phyloP scores from a whole-genome alignment of 1,284 basidiomycete species.

The Mycena citricolor region DNA sequence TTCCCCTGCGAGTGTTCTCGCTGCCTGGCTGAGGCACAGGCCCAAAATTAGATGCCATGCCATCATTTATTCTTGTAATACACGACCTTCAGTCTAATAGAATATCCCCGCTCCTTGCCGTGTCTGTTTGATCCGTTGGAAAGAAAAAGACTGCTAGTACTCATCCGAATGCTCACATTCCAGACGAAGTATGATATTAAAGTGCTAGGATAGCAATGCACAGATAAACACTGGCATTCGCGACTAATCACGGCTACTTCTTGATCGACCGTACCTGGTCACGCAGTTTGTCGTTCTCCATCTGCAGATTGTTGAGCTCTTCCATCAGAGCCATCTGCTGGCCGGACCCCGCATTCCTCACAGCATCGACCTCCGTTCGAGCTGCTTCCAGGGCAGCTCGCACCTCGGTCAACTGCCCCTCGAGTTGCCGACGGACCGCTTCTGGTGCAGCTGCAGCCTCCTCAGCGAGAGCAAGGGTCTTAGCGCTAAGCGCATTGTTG shows the following conservation, averaged over 20 bases:
- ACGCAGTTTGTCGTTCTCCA: conserved; percentile 67
- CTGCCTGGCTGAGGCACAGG: conserved; percentile 59
- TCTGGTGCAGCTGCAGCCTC: conserved; percentile 68
- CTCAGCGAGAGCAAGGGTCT: conserved; percentile 70
- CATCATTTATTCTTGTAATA: no score
- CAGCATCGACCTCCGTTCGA: conserved; percentile 48
- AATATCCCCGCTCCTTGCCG: no score
- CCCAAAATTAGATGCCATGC: no score
- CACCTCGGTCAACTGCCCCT: conserved; percentile 45
- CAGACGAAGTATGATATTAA: no score
- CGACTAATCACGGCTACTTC: conserved; percentile 33
- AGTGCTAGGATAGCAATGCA: no score
- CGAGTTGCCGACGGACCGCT: conserved; percentile 55
- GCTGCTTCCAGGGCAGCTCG: conserved; percentile 37
- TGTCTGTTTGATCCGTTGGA: no score
- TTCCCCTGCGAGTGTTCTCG: conserved; percentile 71
- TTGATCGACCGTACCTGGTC: conserved; percentile 65
- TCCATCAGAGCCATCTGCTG: conserved; percentile 74
- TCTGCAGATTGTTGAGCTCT: conserved; percentile 76
- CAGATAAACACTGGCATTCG: no score
- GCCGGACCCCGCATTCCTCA: conserved; percentile 63
- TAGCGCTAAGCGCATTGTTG: conserved; percentile 74
- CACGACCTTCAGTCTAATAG: no score
- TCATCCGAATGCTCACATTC: no score
- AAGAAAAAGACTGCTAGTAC: no score